Evolutionary conservation across 139 green algal species (phyloP), one percentile per base, ranked within the genome.

Genomic region (Klebsormidium nitens): DNA sequence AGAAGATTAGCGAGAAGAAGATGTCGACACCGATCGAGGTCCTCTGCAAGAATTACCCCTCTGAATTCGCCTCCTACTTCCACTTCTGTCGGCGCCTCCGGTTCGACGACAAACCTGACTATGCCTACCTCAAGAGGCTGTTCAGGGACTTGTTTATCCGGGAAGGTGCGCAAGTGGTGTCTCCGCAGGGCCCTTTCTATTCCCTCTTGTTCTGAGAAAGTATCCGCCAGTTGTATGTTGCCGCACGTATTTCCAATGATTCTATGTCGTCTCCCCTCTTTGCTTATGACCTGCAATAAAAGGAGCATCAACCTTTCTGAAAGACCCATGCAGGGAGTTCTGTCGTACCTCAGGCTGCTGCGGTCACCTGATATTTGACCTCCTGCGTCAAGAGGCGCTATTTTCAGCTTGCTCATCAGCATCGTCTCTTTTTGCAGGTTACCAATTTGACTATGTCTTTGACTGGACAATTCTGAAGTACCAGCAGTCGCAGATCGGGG

Each of bases 1-100:
- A 99, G 80, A 98, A 98, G 84, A 99, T 99, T 85, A 96, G 88
- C 64, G 95, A 99, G 80, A 97, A 96, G 84, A 99, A 99, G 87
- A 97, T 99, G 91, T 90, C 85, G 34, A 98, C 95, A 5, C 93
- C 93, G 61, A 95, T 96, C 46, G 95, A 99, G 86, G 75, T 90
- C 3, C 83, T 99, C 8, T 98, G 93, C 86, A 97, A 96, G 82
- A 91, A 89, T 52, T 97, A 95, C 79, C 94, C 94, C 5, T 82
- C 87, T 56, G 94, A 97, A 87, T 96, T 98, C 75, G 87, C 93
- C 28, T 93, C 91, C 11, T 98, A 96, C 87, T 97, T 98, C 76
- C 87, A 97, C 78, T 95, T 96, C 72, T 91, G 8, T 8, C 89
- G 95, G 36, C 95, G 86, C 1, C 81, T 99, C 76, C 88, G 94